phyloP scores from a whole-genome alignment of 306 rosid species.

The Abrus precatorius region DNA sequence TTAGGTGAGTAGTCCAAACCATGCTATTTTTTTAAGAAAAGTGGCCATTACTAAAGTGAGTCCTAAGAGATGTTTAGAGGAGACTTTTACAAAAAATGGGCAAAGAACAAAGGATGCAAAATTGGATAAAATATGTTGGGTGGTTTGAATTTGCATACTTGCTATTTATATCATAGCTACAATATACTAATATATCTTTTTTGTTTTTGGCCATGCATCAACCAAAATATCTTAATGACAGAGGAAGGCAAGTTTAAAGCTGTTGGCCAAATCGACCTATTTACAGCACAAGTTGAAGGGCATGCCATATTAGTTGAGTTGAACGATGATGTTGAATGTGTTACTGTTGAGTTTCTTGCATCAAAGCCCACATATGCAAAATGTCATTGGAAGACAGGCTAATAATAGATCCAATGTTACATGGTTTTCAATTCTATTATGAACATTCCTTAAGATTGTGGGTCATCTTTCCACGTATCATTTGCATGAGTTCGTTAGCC shows the following conservation, averaged over 20 bases:
- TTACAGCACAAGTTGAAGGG: neutral
- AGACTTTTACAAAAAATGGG: neutral
- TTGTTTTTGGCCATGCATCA: no score
- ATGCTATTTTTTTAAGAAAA: neutral
- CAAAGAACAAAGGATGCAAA: neutral
- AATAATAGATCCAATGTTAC: neutral
- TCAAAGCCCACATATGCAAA: neutral
- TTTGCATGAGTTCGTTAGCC: neutral
- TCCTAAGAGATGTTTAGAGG: neutral
- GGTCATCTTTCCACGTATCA: neutral
- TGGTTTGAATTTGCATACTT: neutral
- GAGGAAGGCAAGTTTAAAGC: neutral
- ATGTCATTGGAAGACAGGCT: neutral
- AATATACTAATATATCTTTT: neutral
- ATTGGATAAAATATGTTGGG: neutral
- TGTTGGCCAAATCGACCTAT: neutral
- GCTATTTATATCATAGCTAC: neutral
- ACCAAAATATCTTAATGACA: neutral
- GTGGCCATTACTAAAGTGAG: neutral
- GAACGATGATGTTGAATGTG: neutral
- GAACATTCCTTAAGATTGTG: conserved; percentile 6
- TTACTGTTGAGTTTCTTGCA: neutral
- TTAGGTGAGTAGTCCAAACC: conserved; percentile 7
- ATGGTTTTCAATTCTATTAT: neutral
- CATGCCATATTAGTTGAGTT: neutral